phyloP scores from a whole-genome alignment of 371 early-diverging fungal species.

The Mortierella polycephala region DNA sequence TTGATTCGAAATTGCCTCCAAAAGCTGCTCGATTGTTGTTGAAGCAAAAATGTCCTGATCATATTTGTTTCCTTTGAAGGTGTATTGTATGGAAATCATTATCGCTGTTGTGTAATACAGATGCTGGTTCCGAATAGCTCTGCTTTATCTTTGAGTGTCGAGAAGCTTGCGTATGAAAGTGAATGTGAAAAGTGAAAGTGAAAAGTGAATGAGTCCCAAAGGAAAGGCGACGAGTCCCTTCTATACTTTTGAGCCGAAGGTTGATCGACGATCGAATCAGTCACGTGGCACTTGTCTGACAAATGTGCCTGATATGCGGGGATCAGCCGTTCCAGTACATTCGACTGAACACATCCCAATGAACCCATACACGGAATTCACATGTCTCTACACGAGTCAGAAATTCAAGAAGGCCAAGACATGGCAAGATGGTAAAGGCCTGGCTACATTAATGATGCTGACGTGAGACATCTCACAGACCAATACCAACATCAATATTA shows the following conservation, averaged over 20 bases:
- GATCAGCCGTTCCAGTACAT: background rate
- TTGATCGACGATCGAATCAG: too few species aligned
- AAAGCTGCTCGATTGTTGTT: slow-evolving; percentile 54
- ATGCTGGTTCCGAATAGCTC: too few species aligned
- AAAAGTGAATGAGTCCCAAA: background rate
- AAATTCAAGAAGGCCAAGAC: slow-evolving; percentile 70
- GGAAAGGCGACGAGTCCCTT: background rate
- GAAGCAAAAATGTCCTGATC: slow-evolving; percentile 34
- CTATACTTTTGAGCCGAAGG: background rate
- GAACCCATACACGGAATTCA: slow-evolving; percentile 53
- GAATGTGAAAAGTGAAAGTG: background rate
- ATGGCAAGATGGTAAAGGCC: slow-evolving; percentile 68
- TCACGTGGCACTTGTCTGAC: too few species aligned
- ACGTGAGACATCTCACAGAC: background rate
- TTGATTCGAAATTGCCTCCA: slow-evolving; percentile 52
- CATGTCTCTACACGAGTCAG: slow-evolving; percentile 66
- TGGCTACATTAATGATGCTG: background rate
- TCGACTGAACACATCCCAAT: slow-evolving; percentile 1
- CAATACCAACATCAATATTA: background rate
- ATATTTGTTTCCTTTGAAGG: slow-evolving; percentile 57
- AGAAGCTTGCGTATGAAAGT: background rate
- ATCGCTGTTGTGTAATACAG: too few species aligned
- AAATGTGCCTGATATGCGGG: background rate
- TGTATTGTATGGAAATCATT: slow-evolving; percentile 56
- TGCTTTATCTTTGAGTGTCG: too few species aligned